Base-by-base conservation (phyloP, 192 early-diverging fungal genomes). In the Coemansia interrupta region DNA sequence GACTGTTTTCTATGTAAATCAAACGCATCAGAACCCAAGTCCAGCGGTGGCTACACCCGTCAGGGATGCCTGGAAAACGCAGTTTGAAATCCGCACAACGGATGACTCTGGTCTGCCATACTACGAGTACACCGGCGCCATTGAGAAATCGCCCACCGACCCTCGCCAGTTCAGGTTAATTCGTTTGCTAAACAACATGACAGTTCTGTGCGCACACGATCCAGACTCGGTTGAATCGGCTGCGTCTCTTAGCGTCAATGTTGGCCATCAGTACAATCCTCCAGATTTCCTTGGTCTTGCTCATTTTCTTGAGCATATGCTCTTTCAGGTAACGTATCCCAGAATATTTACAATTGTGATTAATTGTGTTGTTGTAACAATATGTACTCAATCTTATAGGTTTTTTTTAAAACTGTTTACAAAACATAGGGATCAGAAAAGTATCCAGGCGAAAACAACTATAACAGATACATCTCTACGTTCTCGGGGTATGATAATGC, bases 361-460 rank as follows among this genome's bases (percentile, higher is more conserved):
- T n/a, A n/a, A n/a, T n/a, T n/a, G n/a, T n/a, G n/a, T n/a, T n/a
- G n/a, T n/a, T n/a, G n/a, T n/a, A n/a, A n/a, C n/a, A n/a, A n/a
- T n/a, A n/a, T n/a, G 13, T 24, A 26, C 47, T 24, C 24, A 18
- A 15, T 36, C 42, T 58, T 4, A 9, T 8, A 36, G n/a, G 28
- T 74, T 54, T 18, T 11, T 4, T 28, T 11, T 55, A 26, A 15
- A 43, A 24, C 4, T 8, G 14, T 3, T 23, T 49, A 11, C 12
- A 13, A 13, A 24, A 5, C 19, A 23, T 55, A 77, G 73, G 88
- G 86, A 4, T 84, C 85, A 0, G 43, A 64, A 36, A 84, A 90
- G 58, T 89, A 91, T 67, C 88, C 89, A 2, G 61, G 81, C 14
- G 87, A 87, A 41, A 82, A 87, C 40, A 83, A 83, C 15, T 89